Percentiles rank a stretch among this genome's conserved stretches.
Evolutionary conservation across 345 rosid genomes (phyloP).

Genomic region (Boechera retrofracta): DNA sequence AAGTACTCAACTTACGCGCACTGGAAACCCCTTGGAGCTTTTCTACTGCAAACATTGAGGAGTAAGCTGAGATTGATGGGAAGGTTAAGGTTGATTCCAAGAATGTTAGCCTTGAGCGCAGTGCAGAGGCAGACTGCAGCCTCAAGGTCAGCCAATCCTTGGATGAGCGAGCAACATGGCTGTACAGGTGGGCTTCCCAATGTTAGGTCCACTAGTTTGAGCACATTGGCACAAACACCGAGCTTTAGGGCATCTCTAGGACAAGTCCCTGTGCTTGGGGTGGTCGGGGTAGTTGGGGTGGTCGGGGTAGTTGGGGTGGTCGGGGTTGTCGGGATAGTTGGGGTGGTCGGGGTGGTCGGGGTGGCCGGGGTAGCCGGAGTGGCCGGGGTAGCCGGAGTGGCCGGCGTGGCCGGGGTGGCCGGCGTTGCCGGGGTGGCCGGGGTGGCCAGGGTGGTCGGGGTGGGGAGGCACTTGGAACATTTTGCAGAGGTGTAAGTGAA

Average conservation of each 20-base stretch:
- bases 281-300: background rate
- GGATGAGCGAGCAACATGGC: conserved; percentile 52
- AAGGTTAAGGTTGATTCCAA: conserved; percentile 54
- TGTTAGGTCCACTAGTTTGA: conserved; percentile 46
- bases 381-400: no score
- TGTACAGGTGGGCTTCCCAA: conserved; percentile 48
- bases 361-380: no score
- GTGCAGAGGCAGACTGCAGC: conserved; percentile 65
- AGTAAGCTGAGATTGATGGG: conserved; percentile 52
- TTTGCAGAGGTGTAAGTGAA: conserved; percentile 54
- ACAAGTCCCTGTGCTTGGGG: conserved; percentile 37
- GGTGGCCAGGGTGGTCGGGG: background rate
- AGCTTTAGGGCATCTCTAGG: conserved; percentile 50
- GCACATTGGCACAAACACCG: conserved; percentile 48
- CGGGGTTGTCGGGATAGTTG: no score
- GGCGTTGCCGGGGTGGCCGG: no score
- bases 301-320: no score
- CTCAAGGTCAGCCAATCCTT: conserved; percentile 56
- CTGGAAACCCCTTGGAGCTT: conserved; percentile 40
- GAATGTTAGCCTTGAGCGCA: conserved; percentile 46
- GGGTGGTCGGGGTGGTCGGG: no score
- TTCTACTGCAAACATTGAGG: conserved; percentile 49
- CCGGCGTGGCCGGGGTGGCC: no score
- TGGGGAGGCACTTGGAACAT: conserved; percentile 54
- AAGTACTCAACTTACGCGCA: conserved; percentile 41